Conservation (phyloP, 768 basidiomycete species). For the Tricholoma flavovirens region DNA sequence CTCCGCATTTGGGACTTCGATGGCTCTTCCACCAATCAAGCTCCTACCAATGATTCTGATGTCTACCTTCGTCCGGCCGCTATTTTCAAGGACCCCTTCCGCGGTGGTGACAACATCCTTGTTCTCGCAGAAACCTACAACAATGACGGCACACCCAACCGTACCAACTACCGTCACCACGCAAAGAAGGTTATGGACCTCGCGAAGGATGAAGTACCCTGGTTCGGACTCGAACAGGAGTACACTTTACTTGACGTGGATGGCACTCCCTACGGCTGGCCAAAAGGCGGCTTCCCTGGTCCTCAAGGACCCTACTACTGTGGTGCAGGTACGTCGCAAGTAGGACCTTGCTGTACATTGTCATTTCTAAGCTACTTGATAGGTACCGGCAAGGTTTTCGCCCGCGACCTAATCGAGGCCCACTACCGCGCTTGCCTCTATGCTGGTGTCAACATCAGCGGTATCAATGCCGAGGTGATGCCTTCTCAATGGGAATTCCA, state of each 20-base stretch:
- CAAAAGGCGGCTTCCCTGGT: constrained; percentile 98
- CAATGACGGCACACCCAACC: constrained; percentile 97
- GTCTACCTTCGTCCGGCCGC: constrained; percentile 96
- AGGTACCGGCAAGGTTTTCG: constrained; percentile 97
- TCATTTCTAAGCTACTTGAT: background rate
- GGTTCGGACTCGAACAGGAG: constrained; percentile 99
- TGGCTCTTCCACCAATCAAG: constrained; percentile 96
- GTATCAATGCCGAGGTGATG: constrained; percentile 99
- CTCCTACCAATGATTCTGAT: constrained; percentile 92
- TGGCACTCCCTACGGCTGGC: constrained; percentile 91
- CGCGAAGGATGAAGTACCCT: constrained; percentile 73
- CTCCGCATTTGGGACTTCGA: constrained; percentile 99
- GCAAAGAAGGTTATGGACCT: constrained; percentile 95
- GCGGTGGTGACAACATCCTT: constrained; percentile 95
- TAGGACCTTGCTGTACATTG: background rate
- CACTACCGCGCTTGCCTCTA: constrained; percentile 98
- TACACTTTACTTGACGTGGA: constrained; percentile 96
- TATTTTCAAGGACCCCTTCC: constrained; percentile 99
- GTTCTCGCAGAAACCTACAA: constrained; percentile 98
- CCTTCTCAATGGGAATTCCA: constrained; percentile 99
- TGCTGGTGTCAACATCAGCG: constrained; percentile 94
- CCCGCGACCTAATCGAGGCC: constrained; percentile 97
- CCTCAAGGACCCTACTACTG: constrained; percentile 99
- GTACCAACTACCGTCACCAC: constrained; percentile 91
- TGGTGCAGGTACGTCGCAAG: constrained; percentile 74